Evolutionary conservation across 768 basidiomycete species (phyloP).

Genomic region (Boletus subcaerulescens): DNA sequence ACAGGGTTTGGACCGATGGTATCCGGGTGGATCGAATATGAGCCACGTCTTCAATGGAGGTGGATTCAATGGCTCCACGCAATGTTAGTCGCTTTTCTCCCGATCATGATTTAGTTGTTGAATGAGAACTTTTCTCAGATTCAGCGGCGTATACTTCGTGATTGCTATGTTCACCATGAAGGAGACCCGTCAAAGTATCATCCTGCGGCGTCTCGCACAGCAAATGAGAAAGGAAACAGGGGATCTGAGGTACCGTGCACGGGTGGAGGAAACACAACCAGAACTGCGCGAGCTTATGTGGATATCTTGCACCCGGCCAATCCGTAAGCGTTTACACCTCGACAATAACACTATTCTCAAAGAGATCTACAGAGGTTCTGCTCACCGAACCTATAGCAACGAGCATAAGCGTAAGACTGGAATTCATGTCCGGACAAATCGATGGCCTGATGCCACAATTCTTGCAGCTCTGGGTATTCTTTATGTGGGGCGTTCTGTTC

Average conservation of each 20-base stretch:
- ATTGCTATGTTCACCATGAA: slow-evolving; percentile 52
- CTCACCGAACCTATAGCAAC: slow-evolving; percentile 63
- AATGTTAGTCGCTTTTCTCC: slow-evolving; percentile 42
- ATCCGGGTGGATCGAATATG: slow-evolving; percentile 65
- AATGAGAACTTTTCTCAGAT: slow-evolving; percentile 32
- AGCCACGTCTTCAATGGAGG: slow-evolving; percentile 60
- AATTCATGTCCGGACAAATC: background rate
- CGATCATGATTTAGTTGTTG: background rate
- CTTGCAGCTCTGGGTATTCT: slow-evolving; percentile 58
- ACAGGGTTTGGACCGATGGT: slow-evolving; percentile 63
- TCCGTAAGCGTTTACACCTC: slow-evolving; percentile 46
- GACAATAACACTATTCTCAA: background rate
- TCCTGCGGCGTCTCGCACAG: slow-evolving; percentile 62
- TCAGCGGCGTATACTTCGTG: slow-evolving; percentile 50
- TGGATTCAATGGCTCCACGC: slow-evolving; percentile 83
- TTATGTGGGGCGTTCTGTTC: slow-evolving; percentile 73
- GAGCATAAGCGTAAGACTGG: slow-evolving; percentile 59
- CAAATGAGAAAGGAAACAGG: slow-evolving; percentile 61
- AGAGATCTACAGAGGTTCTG: slow-evolving; percentile 9
- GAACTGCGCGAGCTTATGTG: slow-evolving; percentile 55
- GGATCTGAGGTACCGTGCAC: slow-evolving; percentile 57
- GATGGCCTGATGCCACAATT: background rate
- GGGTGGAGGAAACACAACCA: slow-evolving; percentile 59
- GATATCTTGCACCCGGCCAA: slow-evolving; percentile 65
- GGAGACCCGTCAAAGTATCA: slow-evolving; percentile 71